phyloP scores from a whole-genome alignment of 139 green algal species.

The Closterium sp. region DNA sequence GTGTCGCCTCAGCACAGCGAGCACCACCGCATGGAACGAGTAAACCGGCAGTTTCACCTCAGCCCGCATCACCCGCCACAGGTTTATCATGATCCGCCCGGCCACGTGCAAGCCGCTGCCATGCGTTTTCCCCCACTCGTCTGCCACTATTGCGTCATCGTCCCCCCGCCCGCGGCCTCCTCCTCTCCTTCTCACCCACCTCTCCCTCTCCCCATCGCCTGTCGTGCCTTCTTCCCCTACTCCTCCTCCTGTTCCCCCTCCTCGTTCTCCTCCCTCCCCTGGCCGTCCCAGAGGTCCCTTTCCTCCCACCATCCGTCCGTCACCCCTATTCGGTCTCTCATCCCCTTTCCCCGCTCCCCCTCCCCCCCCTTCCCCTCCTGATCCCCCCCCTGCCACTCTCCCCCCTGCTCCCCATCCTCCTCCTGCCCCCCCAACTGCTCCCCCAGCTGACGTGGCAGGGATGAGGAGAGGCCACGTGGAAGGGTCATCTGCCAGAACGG shows the following conservation, averaged over 20 bases:
- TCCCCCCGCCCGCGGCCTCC: neutral
- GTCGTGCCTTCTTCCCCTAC: neutral
- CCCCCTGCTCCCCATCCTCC: neutral
- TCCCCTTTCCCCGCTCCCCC: too few relatives aligned
- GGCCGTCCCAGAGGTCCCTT: neutral
- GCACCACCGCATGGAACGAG: constrained; percentile 74
- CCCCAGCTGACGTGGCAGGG: neutral
- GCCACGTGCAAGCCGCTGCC: constrained; percentile 60
- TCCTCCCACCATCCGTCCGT: neutral
- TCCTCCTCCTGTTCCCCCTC: neutral
- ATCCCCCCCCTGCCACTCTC: neutral
- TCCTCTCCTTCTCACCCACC: neutral
- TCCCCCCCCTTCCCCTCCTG: neutral
- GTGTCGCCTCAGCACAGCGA: constrained; percentile 77
- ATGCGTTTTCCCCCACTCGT: constrained; percentile 78
- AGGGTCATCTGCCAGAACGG: neutral
- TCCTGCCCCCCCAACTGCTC: neutral
- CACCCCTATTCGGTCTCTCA: neutral
- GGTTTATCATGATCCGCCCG: constrained; percentile 90
- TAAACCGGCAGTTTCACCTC: constrained; percentile 82
- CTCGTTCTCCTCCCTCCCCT: neutral
- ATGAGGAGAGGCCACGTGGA: neutral
- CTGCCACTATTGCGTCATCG: constrained; percentile 50
- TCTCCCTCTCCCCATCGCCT: neutral
- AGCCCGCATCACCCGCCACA: constrained; percentile 79